phyloP scores from a whole-genome alignment of 1,284 basidiomycete species.

The Erythrobasidium hasegawianum region DNA sequence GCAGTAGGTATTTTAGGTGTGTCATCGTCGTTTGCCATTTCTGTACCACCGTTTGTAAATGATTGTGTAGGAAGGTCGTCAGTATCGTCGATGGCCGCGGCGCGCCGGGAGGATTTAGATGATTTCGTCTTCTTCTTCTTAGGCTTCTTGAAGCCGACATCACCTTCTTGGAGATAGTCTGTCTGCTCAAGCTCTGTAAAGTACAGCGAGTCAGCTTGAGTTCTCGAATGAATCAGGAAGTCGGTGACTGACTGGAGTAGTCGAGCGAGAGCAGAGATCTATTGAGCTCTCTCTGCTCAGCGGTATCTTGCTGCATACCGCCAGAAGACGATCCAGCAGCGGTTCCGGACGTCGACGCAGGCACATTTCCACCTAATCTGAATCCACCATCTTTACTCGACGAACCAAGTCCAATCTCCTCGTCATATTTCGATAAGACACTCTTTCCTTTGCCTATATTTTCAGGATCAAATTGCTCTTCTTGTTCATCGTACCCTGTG shows the following conservation, averaged over 20 bases:
- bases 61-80: constrained; percentile 42
- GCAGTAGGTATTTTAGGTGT: constrained; percentile 26
- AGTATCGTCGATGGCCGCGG: constrained; percentile 49
- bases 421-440: constrained; percentile 92
- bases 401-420: constrained; percentile 67
- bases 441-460: constrained; percentile 72
- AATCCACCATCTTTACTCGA: constrained; percentile 34
- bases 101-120: constrained; percentile 54
- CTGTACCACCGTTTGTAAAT: constrained; percentile 62
- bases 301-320: too few species aligned
- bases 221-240: too few species aligned
- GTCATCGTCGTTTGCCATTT: constrained; percentile 10
- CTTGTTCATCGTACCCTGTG: constrained; percentile 87
- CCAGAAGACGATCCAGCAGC: too few species aligned
- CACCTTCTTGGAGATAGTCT: constrained; percentile 88
- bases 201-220: too few species aligned
- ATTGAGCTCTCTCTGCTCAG: constrained; percentile 58
- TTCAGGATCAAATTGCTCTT: constrained; percentile 68
- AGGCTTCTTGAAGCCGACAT: constrained; percentile 87
- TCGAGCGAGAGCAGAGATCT: constrained; percentile 80
- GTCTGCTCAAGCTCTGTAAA: constrained; percentile 64
- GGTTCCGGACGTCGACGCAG: constrained; percentile 37
- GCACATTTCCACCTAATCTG: constrained; percentile 42
- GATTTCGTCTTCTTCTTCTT: constrained; percentile 96
- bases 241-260: constrained; percentile 81